A percentile compares a stretch with the other conserved stretches of the same genome.
Conservation (phyloP, 768 basidiomycete genomes). For the Gloeostereum incarnatum region DNA sequence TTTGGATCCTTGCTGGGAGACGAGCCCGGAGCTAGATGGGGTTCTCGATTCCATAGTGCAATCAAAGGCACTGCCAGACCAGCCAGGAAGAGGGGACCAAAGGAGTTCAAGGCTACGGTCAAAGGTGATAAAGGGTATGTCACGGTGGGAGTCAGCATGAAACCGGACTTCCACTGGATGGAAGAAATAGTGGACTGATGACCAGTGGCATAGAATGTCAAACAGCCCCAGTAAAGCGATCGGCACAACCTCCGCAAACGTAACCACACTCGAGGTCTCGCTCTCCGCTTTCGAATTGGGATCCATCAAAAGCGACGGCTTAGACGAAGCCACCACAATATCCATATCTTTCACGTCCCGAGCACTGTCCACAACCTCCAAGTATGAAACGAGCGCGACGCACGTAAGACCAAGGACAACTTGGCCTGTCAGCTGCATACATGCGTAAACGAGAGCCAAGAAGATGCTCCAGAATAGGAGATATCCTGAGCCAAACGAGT, state of each 20-base stretch:
- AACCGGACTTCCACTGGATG: constrained; percentile 94
- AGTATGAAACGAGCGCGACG: constrained; percentile 59
- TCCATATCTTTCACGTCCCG: constrained; percentile 58
- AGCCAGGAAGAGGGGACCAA: constrained; percentile 65
- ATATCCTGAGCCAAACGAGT: constrained; percentile 85
- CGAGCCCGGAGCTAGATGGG: constrained; percentile 11
- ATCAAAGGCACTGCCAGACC: constrained; percentile 59
- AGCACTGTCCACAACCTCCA: constrained; percentile 77
- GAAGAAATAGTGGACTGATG: constrained; percentile 87
- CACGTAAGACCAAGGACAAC: constrained; percentile 56
- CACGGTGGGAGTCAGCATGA: constrained; percentile 64
- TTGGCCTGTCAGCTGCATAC: constrained; percentile 79
- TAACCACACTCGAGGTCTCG: constrained; percentile 21
- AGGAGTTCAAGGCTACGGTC: constrained; percentile 68
- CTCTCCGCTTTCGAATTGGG: constrained; percentile 15
- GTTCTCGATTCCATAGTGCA: constrained; percentile 51
- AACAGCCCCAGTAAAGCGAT: constrained; percentile 68
- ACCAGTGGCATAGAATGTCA: constrained; percentile 81
- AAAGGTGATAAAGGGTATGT: constrained; percentile 66
- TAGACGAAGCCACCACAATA: constrained; percentile 37
- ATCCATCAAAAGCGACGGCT: constrained; percentile 33
- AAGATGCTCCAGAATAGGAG: constrained; percentile 69
- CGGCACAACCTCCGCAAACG: constrained; percentile 62
- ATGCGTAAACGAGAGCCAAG: constrained; percentile 52
- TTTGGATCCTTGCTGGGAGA: constrained; percentile 3